Percentiles rank a stretch among this genome's conserved stretches.
phyloP scores from a whole-genome alignment of 2,329 filamentous ascomycete species.

The Monilinia fructicola region DNA sequence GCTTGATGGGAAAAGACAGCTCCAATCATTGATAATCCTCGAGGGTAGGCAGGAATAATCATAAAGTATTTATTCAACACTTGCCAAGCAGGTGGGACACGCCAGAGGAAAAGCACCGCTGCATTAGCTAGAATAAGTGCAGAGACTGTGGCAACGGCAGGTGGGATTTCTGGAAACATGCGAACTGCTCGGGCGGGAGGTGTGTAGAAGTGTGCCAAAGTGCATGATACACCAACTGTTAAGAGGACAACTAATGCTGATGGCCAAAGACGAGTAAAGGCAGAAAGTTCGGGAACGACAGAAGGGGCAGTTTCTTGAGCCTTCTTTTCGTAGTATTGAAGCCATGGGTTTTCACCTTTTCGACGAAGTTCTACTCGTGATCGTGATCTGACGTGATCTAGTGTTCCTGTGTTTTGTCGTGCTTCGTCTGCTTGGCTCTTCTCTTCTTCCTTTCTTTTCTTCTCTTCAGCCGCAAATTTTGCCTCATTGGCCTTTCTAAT shows the following conservation, averaged over 20 bases:
- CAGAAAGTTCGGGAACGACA: slow-evolving; percentile 52
- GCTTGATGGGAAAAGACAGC: slow-evolving; percentile 69
- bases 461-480: slow-evolving; percentile 48
- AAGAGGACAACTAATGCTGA: slow-evolving; percentile 51
- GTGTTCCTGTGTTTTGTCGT: slow-evolving; percentile 34
- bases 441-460: slow-evolving; percentile 43
- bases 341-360: slow-evolving; percentile 34
- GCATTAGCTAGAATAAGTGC: slow-evolving; percentile 61
- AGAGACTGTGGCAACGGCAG: slow-evolving; percentile 63
- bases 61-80: slow-evolving; percentile 69
- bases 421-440: slow-evolving; percentile 45
- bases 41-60: slow-evolving; percentile 62
- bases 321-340: slow-evolving; percentile 42
- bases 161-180: slow-evolving; percentile 60
- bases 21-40: slow-evolving; percentile 59
- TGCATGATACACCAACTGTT: slow-evolving; percentile 47
- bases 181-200: slow-evolving; percentile 51
- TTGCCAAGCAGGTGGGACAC: slow-evolving; percentile 62
- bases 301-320: slow-evolving; percentile 52
- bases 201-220: slow-evolving; percentile 52
- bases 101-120: slow-evolving; percentile 59
- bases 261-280: slow-evolving; percentile 57
- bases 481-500: slow-evolving; percentile 55
- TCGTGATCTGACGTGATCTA: slow-evolving; percentile 29
- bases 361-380: slow-evolving; percentile 36